Conservation (phyloP, 257 asterid species). For the Verbascum thapsus region DNA sequence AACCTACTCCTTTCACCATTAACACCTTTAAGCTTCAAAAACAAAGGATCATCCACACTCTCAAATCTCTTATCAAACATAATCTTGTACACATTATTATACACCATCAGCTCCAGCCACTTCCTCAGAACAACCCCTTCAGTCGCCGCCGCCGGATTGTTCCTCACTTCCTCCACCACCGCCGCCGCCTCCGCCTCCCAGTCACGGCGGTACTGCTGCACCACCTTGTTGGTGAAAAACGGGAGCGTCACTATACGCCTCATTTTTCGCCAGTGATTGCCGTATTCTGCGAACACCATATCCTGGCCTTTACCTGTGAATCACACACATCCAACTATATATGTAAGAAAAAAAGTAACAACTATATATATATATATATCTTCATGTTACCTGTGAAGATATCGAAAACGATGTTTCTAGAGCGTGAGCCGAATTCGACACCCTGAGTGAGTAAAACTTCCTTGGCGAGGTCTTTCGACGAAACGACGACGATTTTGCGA, state of each 20-base stretch:
- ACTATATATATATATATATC: no score
- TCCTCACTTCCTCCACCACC: slow-evolving; percentile 65
- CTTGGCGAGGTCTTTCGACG: slow-evolving; percentile 62
- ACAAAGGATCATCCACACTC: slow-evolving; percentile 68
- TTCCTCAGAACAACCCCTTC: slow-evolving; percentile 59
- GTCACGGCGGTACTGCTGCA: slow-evolving; percentile 57
- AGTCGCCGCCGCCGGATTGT: slow-evolving; percentile 43
- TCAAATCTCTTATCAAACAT: slow-evolving; percentile 71
- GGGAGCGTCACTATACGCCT: slow-evolving; percentile 74
- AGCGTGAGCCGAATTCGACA: slow-evolving; percentile 68
- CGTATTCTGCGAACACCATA: slow-evolving; percentile 72
- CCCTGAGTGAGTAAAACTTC: slow-evolving; percentile 74
- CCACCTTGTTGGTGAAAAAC: slow-evolving; percentile 71
- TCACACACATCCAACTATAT: no score
- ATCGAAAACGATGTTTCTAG: slow-evolving; percentile 69
- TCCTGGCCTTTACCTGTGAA: slow-evolving; percentile 76
- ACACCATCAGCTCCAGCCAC: slow-evolving; percentile 74
- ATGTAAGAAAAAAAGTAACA: no score
- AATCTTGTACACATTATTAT: slow-evolving; percentile 64
- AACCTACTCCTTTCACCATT: slow-evolving; percentile 77
- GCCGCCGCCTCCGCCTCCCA: slow-evolving; percentile 69
- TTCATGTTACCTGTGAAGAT: slow-evolving; percentile 52
- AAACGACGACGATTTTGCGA: slow-evolving; percentile 58
- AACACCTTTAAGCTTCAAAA: slow-evolving; percentile 53
- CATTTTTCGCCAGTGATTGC: slow-evolving; percentile 82